phyloP scores from a whole-genome alignment of 768 basidiomycete genomes.

The Mycena alexandri region DNA sequence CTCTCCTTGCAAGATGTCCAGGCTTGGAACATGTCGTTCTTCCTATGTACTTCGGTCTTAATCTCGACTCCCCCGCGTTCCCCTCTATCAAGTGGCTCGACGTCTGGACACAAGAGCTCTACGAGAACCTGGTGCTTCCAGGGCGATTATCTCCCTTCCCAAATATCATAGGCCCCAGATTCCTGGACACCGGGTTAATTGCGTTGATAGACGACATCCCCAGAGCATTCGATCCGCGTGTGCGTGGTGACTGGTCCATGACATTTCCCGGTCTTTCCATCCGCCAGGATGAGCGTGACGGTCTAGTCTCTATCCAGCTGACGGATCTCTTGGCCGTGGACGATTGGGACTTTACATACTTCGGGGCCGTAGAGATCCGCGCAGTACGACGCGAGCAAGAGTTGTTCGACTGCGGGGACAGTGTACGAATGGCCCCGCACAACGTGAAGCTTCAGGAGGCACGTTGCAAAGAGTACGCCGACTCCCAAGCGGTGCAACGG shows the following conservation, averaged over 20 bases:
- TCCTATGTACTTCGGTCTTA: background rate
- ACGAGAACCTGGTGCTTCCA: too few species aligned
- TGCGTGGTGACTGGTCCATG: background rate
- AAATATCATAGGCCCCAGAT: background rate
- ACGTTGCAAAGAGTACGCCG: too few species aligned
- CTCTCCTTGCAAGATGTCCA: background rate
- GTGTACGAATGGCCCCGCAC: too few species aligned
- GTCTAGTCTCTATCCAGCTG: background rate
- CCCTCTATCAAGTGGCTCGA: background rate
- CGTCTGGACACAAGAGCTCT: background rate
- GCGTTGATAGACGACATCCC: background rate
- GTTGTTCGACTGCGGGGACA: background rate
- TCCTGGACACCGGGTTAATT: background rate
- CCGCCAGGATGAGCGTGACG: background rate
- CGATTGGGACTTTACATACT: background rate
- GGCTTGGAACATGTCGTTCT: background rate
- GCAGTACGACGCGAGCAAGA: background rate
- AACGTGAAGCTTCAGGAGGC: too few species aligned
- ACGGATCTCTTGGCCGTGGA: background rate
- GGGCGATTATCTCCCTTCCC: background rate
- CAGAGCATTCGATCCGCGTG: background rate
- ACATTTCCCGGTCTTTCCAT: background rate
- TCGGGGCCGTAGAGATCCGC: background rate
- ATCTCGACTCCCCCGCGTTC: background rate
- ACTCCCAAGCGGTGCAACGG: too few species aligned